Conservation (phyloP, 352 stramenopile genomes). For the Pythium chondricola region DNA sequence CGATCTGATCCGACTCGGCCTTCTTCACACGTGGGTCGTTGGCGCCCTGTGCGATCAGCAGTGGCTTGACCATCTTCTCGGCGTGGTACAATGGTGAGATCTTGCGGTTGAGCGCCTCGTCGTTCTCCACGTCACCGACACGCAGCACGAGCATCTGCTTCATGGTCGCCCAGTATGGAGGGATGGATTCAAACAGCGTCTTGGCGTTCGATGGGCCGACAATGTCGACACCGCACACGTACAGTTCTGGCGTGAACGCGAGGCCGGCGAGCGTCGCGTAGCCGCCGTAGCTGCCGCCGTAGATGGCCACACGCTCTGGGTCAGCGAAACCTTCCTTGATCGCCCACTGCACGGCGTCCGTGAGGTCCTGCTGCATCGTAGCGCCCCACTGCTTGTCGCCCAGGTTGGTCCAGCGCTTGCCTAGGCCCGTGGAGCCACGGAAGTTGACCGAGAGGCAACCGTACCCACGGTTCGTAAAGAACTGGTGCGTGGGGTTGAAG, state of each 20-base stretch:
- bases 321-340: slow-evolving; percentile 56
- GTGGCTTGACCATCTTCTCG: slow-evolving; percentile 64
- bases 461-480: slow-evolving; percentile 43
- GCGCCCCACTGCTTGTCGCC: slow-evolving; percentile 32
- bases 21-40: slow-evolving; percentile 79
- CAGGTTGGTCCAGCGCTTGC: slow-evolving; percentile 62
- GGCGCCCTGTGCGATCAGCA: slow-evolving; percentile 74
- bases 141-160: slow-evolving; percentile 34
- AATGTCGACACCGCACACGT: slow-evolving; percentile 71
- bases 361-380: slow-evolving; percentile 47
- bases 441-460: slow-evolving; percentile 51
- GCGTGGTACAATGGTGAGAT: slow-evolving; percentile 71
- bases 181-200: slow-evolving; percentile 36
- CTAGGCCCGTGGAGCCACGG: slow-evolving; percentile 59
- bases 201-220: slow-evolving; percentile 45
- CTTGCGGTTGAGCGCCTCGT: slow-evolving; percentile 27
- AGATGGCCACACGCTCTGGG: slow-evolving; percentile 34
- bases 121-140: slow-evolving; percentile 33
- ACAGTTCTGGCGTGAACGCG: slow-evolving; percentile 77
- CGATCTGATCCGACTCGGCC: slow-evolving; percentile 66
- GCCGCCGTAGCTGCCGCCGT: slow-evolving; percentile 66
- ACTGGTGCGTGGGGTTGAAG: slow-evolving; percentile 28
- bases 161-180: slow-evolving; percentile 35
- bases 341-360: slow-evolving; percentile 43
- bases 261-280: slow-evolving; percentile 64